These are phyloP conservation scores for Hanseniaspora taiwanica DNA, from an alignment of 805 yeast genomes.

Conservation along the genomic window DNA sequence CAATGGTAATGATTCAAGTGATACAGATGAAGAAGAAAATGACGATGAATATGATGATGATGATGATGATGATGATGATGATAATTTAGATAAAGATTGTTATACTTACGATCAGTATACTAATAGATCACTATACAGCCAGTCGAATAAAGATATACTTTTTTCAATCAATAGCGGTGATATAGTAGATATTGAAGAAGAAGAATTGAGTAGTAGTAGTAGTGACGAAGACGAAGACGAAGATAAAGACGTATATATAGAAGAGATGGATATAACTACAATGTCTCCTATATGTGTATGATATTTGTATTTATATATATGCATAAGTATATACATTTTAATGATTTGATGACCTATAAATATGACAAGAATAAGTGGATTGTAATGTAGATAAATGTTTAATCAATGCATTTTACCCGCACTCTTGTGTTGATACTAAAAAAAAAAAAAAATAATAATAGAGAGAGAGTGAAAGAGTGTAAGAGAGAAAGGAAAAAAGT, in stretches of 20 bases:
- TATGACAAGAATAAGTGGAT: not conserved
- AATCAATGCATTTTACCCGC: too few species aligned
- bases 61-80: not conserved
- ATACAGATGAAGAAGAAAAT: not conserved
- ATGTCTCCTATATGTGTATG: not conserved
- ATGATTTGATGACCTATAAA: not conserved
- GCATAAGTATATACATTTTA: not conserved
- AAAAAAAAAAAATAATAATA: too few species aligned
- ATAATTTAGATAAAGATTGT: not conserved
- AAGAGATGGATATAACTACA: not conserved
- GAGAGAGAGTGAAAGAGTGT: too few species aligned
- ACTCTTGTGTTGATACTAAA: too few species aligned
- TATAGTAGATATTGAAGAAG: not conserved
- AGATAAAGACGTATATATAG: not conserved
- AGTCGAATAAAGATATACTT: not conserved
- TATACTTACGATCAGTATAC: too few species aligned
- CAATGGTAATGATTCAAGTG: constrained; percentile 4
- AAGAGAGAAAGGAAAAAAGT: too few species aligned
- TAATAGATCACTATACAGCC: not conserved
- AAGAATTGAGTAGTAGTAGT: not conserved
- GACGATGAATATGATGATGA: not conserved
- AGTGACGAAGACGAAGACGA: not conserved
- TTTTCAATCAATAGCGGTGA: too few species aligned
- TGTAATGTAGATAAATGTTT: too few species aligned
- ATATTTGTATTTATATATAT: not conserved